Evolutionary conservation across 2,329 filamentous ascomycete species (phyloP).

Genomic region (Stylonectria norvegica): DNA sequence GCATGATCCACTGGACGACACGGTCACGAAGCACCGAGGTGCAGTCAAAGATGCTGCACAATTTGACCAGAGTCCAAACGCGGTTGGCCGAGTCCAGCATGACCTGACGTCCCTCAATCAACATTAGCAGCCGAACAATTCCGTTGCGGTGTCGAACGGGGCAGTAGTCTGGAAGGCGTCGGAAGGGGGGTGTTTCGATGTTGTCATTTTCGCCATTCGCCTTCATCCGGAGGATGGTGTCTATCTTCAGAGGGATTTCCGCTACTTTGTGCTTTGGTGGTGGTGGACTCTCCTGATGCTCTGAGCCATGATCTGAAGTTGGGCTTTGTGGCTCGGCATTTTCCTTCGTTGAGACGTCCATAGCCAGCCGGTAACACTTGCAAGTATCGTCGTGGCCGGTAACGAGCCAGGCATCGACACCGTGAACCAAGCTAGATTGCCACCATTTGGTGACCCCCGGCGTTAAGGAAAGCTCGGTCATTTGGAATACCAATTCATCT

Average conservation of each 20-base stretch:
- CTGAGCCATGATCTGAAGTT: neutral
- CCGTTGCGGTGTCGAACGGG: slow-evolving; percentile 59
- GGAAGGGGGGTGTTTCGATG: slow-evolving; percentile 29
- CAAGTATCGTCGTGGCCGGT: slow-evolving; percentile 43
- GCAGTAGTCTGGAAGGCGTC: slow-evolving; percentile 57
- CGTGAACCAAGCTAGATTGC: slow-evolving; percentile 34
- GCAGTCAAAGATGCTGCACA: slow-evolving; percentile 59
- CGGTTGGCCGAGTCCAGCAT: slow-evolving; percentile 62
- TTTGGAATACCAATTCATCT: slow-evolving; percentile 58
- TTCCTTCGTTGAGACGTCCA: too few species aligned
- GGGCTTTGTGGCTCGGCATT: neutral
- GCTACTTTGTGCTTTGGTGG: neutral
- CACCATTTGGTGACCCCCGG: slow-evolving; percentile 55
- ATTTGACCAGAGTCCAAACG: slow-evolving; percentile 62
- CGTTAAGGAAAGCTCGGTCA: slow-evolving; percentile 58
- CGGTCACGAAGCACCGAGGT: slow-evolving; percentile 42
- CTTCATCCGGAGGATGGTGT: slow-evolving; percentile 22
- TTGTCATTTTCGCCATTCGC: slow-evolving; percentile 13
- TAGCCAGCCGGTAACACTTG: slow-evolving; percentile 28
- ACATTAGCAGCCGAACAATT: slow-evolving; percentile 60
- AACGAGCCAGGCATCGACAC: slow-evolving; percentile 29
- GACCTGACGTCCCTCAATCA: slow-evolving; percentile 52
- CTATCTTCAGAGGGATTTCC: slow-evolving; percentile 3
- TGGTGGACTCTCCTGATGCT: neutral
- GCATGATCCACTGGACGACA: slow-evolving; percentile 58